These are phyloP conservation scores for Xylariaceae sp. DNA, from an alignment of 2,329 filamentous ascomycete species.

Conservation along the genomic window DNA sequence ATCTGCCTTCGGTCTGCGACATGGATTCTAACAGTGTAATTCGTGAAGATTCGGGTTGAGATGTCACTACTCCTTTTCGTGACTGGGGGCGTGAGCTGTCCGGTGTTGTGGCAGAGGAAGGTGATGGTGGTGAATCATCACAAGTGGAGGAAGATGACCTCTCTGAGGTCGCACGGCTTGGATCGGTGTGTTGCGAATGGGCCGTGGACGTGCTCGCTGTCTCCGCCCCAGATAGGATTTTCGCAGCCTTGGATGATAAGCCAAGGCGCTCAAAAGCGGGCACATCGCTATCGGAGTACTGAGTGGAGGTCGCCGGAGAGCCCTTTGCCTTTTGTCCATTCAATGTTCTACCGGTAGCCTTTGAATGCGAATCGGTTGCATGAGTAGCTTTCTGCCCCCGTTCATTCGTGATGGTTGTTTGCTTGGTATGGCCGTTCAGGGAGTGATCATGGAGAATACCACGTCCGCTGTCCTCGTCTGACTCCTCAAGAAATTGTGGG, in stretches of 20 bases:
- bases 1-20: slow-evolving; percentile 22
- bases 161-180: slow-evolving; percentile 44
- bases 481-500: slow-evolving; percentile 32
- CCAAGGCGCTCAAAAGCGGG: slow-evolving; percentile 40
- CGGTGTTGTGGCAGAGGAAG: slow-evolving; percentile 49
- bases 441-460: slow-evolving; percentile 17
- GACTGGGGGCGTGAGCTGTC: slow-evolving; percentile 53
- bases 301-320: slow-evolving; percentile 37
- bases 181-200: slow-evolving; percentile 36
- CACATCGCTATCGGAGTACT: slow-evolving; percentile 42
- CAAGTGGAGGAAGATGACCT: slow-evolving; percentile 52
- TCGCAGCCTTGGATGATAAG: slow-evolving; percentile 37
- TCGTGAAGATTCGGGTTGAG: slow-evolving; percentile 30
- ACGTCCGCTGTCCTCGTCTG: slow-evolving; percentile 29
- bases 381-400: slow-evolving; percentile 4
- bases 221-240: slow-evolving; percentile 30
- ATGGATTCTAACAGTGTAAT: slow-evolving; percentile 3
- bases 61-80: slow-evolving; percentile 41
- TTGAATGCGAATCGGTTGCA: slow-evolving; percentile 6
- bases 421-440: neutral
- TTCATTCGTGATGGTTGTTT: neutral
- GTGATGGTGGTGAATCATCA: slow-evolving; percentile 48
- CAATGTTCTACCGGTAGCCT: slow-evolving; percentile 8
- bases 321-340: slow-evolving; percentile 31
- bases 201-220: slow-evolving; percentile 32